phyloP scores from a whole-genome alignment of 805 yeast species.

The Kuraishia capsulata region DNA sequence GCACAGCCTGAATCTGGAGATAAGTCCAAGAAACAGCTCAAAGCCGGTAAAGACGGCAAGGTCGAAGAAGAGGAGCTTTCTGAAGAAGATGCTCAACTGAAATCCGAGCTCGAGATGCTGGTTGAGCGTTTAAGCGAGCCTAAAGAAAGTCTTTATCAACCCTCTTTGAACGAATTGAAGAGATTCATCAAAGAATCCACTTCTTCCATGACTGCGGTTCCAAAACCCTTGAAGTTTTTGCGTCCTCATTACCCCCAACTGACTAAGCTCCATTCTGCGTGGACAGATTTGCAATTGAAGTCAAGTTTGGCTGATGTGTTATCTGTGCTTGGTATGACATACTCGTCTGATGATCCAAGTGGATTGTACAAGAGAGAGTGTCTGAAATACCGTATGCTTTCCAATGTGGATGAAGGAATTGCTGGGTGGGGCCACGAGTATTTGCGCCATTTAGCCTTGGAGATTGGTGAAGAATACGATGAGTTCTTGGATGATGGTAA shows the following conservation, averaged over 20 bases:
- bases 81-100: conserved; percentile 87
- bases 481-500: conserved; percentile 23
- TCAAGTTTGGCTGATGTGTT: conserved; percentile 74
- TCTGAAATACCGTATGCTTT: conserved; percentile 62
- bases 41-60: not conserved
- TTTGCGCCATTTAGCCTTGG: conserved; percentile 89
- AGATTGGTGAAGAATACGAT: conserved; percentile 83
- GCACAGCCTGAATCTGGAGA: conserved; percentile 7
- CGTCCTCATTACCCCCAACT: conserved; percentile 78
- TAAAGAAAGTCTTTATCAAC: conserved; percentile 39
- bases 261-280: conserved; percentile 52
- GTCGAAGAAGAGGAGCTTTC: conserved; percentile 71
- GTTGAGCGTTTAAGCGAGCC: conserved; percentile 69
- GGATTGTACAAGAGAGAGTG: conserved; percentile 50
- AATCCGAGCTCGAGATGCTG: conserved; percentile 75
- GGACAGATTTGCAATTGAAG: conserved; percentile 45
- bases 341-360: conserved; percentile 49
- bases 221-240: conserved; percentile 93
- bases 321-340: conserved; percentile 93
- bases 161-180: conserved; percentile 64
- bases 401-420: conserved; percentile 37
- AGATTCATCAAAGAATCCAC: conserved; percentile 83
- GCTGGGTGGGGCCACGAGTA: conserved; percentile 98
- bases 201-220: conserved; percentile 98
- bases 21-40: conserved; percentile 7